Base-by-base conservation (phyloP, 73 alveolate genomes). In the Paraurostyla sp. region DNA sequence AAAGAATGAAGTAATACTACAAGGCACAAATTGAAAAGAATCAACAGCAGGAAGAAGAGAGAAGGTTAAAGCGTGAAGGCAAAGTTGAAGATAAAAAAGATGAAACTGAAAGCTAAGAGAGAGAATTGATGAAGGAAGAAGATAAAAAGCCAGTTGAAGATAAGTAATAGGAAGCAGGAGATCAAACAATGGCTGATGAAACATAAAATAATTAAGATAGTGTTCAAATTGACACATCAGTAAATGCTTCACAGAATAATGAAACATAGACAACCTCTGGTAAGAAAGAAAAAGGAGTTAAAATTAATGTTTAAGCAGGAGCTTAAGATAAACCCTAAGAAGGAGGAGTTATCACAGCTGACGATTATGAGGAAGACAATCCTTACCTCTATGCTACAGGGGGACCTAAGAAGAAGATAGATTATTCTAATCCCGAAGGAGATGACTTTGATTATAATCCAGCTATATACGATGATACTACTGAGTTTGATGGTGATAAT, bases 231-330 rank as follows among this genome's bases (percentile, higher is more conserved):
- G 68, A 38, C 38, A 69, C 63, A 4, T 18, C 25, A n/a, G 35
- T 38, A n/a, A 11, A 59, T 30, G 27, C 58, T 16, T 27, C 20
- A 69, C 59, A 9, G 22, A 46, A 13, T 46, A 20, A 15, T 46
- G 58, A 46, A 20, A 13, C 58, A 46, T 20, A 13, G 22, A 13
- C 58, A 13, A 46, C 22, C 58, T 46, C 18, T 36, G 29, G 22
- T 16, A 81, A 81, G 82, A n/a, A 36, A 23, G 92, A 83, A 65
- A 63, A 42, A 65, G 92, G 85, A 38, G 85, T 83, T 0, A 83
- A 41, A 33, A 83, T 83, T n/a, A 68, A 83, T 83, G 92, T 83
- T 25, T 43, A 75, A 35, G 29, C 23, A 40, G 43, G 23, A 6
- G 62, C 48, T 11, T 60, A 63, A 36, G 20, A 32, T 1, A 54